Evolutionary conservation across 208 protist genomes (phyloP), one percentile per base, ranked within the genome.

Genomic region (Crithidia fasciculata): DNA sequence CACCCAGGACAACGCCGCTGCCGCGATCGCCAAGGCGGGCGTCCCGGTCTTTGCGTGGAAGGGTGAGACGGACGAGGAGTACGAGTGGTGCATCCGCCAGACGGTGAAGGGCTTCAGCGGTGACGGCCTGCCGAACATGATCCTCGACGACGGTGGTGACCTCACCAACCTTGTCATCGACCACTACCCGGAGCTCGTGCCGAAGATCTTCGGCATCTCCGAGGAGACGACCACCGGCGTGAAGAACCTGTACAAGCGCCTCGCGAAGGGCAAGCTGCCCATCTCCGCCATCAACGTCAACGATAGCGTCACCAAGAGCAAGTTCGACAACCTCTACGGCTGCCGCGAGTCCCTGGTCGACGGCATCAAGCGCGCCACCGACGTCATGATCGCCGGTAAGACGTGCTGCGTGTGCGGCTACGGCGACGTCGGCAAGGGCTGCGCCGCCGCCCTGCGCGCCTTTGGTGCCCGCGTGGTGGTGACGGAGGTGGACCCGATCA

Each of bases 201-300:
- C 78, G 40, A 86, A 98, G 60, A 92, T 99, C 52, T 89, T 96
- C 80, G 99, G 99, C 78, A 91, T 99, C 58, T 99, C 97, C 37
- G 99, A 99, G 94, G 99, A 99, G 91, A 99, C 99, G 68, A 99
- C 99, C 62, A 99, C 99, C 28, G 99, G 99, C 89, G 99, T 99
- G 50, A 96, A 99, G 88, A 98, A 98, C 85, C 90, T 99, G 43
- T 98, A 99, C 89, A 93, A 99, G 88, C 98, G 99, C 87, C 85
- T 95, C 18, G 84, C 97, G 75, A 84, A 89, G 56, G 96, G 96
- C 67, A 90, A 90, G 66, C 95, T 99, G 8, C 90, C 98, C 74
- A 97, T 99, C 85, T 97, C 99, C 64, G 98, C 99, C 81, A 99
- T 99, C 90, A 99, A 99, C 91, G 99, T 99, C 53, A 99, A 99